Evolutionary conservation across 2,329 filamentous ascomycete genomes (phyloP).

Genomic region (Fusarium aywerte): DNA sequence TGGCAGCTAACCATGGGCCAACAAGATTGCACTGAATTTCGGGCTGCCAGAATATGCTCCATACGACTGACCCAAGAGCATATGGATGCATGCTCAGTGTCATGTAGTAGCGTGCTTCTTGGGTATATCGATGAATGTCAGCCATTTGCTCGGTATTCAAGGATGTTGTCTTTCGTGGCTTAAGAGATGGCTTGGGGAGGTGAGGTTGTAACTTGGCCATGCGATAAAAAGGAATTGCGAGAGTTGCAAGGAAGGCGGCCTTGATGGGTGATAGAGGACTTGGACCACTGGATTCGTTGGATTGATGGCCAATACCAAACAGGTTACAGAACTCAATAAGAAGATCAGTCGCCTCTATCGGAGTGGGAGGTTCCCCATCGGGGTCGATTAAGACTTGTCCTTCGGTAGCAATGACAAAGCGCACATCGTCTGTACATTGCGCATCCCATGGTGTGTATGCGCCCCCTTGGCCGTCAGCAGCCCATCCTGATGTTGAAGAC

Average conservation of each 20-base stretch:
- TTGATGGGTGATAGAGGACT: constrained; percentile 41
- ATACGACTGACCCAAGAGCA: constrained; percentile 44
- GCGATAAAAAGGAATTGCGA: constrained; percentile 45
- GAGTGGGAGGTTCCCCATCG: constrained; percentile 23
- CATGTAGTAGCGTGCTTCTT: constrained; percentile 46
- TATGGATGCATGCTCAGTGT: constrained; percentile 48
- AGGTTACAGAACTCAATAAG: constrained; percentile 44
- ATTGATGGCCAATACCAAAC: constrained; percentile 41
- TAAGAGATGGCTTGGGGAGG: constrained; percentile 35
- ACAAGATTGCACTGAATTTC: constrained; percentile 47
- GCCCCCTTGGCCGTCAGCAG: constrained; percentile 33
- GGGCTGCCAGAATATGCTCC: constrained; percentile 49
- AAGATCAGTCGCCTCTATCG: constrained; percentile 40
- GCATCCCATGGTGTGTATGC: constrained; percentile 40
- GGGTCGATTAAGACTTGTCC: constrained; percentile 30
- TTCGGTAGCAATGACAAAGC: constrained; percentile 41
- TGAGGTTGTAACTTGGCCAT: constrained; percentile 43
- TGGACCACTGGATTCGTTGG: constrained; percentile 11
- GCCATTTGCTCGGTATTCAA: constrained; percentile 22
- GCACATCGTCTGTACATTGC: constrained; percentile 21
- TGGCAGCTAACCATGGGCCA: constrained; percentile 46
- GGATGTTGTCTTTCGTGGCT: constrained; percentile 1
- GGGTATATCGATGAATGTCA: constrained; percentile 34
- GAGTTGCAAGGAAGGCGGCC: constrained; percentile 42
- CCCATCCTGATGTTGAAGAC: constrained; percentile 38